Base-by-base conservation (phyloP, 2,329 filamentous ascomycete species). In the Trichoderma polysporum region DNA sequence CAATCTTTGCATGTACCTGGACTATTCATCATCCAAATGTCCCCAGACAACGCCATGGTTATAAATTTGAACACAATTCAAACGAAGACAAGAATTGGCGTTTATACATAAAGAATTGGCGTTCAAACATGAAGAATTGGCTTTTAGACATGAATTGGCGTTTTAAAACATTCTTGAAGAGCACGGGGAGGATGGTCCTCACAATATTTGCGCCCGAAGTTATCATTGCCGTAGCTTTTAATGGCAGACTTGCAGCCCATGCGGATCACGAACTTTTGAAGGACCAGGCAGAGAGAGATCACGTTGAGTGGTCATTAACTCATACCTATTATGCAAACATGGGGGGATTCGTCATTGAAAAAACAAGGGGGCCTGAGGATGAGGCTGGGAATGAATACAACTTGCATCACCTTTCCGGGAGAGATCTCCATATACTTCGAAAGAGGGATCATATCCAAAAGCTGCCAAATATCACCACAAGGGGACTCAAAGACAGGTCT, bases 261-360 rank as follows among this genome's bases (percentile, higher is more conserved):
- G 1, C 1, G 7, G 39, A 45, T 45, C 39, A 45, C n/a, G 10
- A 45, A 13, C 8, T n/a, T 19, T 19, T 45, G 39, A 9, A 19
- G 1, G 7, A 10, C 0, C 39, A 17, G n/a, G 39, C 39, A 19
- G n/a, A 19, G 19, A 13, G n/a, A 1, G 45, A 52, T 2, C 2
- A 4, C 1, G 58, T 61, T 3, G 6, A 13, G 2, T 63, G 49
- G 59, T 53, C 12, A 10, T 8, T 33, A 4, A 15, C 2, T 1
- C 59, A 63, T 10, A 41, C 31, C 10, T 54, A 63, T 13, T 33
- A 33, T 5, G 49, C 59, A 13, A 63, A 63, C 25, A 63, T 63
- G 59, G 59, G 59, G 5, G 59, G 59, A 2, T 63, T 63, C 2
- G 25, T 63, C n/a, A 33, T 63, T 12, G 13, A 31, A 12, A 10